phyloP scores from a whole-genome alignment of 176 grass and related monocot species.

The barley (Hordeum vulgare) region DNA sequence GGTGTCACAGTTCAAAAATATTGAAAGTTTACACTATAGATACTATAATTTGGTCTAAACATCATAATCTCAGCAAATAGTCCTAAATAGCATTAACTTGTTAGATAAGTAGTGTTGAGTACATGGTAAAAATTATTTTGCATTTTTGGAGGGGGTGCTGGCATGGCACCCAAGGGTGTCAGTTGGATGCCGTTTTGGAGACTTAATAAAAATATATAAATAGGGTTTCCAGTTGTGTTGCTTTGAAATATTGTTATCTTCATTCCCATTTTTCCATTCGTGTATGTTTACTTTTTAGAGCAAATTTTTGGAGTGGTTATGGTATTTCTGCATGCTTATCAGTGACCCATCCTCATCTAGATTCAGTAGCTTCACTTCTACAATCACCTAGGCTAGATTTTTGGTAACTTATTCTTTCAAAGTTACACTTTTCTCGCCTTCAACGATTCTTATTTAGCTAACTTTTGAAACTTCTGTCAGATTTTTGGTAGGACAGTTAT shows the following conservation, averaged over 20 bases:
- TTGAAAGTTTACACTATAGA: neutral
- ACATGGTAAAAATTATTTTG: neutral
- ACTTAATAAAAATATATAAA: neutral
- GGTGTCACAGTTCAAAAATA: neutral
- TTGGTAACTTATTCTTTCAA: neutral
- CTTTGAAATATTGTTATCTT: neutral
- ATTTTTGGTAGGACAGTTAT: constrained; percentile 94
- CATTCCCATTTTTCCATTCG: neutral
- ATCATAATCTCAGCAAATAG: neutral
- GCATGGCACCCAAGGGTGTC: no score
- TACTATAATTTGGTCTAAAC: neutral
- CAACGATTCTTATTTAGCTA: neutral
- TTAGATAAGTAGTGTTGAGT: neutral
- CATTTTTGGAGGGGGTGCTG: no score
- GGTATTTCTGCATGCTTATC: constrained; percentile 8
- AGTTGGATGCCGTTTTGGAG: neutral
- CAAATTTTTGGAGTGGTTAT: neutral
- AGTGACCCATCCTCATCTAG: neutral
- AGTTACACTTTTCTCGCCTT: neutral
- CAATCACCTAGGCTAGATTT: constrained; percentile 14
- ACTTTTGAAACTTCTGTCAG: constrained; percentile 33
- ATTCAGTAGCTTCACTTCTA: neutral
- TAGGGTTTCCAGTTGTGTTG: neutral
- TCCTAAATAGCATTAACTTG: neutral
- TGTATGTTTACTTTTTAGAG: neutral